phyloP scores from a whole-genome alignment of 2,329 filamentous ascomycete genomes.

The Clonostachys rosea region DNA sequence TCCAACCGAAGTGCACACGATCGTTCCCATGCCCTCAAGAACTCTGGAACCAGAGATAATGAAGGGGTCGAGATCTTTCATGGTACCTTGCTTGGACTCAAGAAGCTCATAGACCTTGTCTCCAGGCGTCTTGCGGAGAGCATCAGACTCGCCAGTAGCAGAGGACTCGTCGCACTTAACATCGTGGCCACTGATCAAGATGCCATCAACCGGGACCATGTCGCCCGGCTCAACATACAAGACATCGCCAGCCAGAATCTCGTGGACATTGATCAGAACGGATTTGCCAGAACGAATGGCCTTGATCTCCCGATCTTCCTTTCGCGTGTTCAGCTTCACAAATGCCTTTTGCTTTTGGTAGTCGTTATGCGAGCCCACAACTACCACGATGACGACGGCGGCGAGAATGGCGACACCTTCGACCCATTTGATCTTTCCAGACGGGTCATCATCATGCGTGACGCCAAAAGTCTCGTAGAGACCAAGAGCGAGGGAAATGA shows the following conservation, averaged over 20 bases:
- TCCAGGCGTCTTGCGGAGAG: slow-evolving; percentile 61
- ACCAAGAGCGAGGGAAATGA: slow-evolving; percentile 61
- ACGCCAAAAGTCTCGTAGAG: slow-evolving; percentile 60
- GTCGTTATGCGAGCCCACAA: slow-evolving; percentile 60
- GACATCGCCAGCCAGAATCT: slow-evolving; percentile 66
- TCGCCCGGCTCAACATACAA: slow-evolving; percentile 67
- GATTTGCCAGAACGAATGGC: slow-evolving; percentile 63
- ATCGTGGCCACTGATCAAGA: slow-evolving; percentile 53
- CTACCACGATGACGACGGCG: slow-evolving; percentile 59
- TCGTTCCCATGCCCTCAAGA: slow-evolving; percentile 47
- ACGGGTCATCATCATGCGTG: slow-evolving; percentile 31
- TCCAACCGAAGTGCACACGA: slow-evolving; percentile 50
- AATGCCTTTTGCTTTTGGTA: slow-evolving; percentile 67
- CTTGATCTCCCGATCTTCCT: slow-evolving; percentile 61
- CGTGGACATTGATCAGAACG: slow-evolving; percentile 57
- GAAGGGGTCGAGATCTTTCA: slow-evolving; percentile 57
- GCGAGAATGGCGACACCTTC: slow-evolving; percentile 66
- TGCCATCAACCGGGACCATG: slow-evolving; percentile 65
- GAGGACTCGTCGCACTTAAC: slow-evolving; percentile 68
- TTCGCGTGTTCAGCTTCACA: slow-evolving; percentile 56
- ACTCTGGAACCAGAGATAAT: slow-evolving; percentile 53
- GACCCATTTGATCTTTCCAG: slow-evolving; percentile 54
- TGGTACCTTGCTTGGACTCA: slow-evolving; percentile 32
- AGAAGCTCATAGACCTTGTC: slow-evolving; percentile 53
- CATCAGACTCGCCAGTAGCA: slow-evolving; percentile 69